Conservation (phyloP, 2,329 filamentous ascomycete species). For the Colletotrichum eremochloae region DNA sequence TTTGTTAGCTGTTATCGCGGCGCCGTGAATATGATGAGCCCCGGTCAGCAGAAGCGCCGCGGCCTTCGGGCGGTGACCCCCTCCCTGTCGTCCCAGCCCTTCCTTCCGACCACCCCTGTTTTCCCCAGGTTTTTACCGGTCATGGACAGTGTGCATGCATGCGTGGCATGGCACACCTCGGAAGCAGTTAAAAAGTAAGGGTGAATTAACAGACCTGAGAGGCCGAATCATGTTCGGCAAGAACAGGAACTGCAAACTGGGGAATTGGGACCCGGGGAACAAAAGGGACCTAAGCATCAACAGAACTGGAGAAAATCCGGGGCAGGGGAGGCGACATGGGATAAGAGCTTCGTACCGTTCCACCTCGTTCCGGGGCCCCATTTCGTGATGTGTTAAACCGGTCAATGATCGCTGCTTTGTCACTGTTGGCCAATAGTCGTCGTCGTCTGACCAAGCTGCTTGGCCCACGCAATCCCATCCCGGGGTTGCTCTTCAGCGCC, state of each 20-base stretch:
- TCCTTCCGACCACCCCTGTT: constrained; percentile 11
- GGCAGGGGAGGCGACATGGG: constrained; percentile 14
- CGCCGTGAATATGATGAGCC: constrained; percentile 1
- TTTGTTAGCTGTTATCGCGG: neutral
- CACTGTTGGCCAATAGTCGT: constrained; percentile 29
- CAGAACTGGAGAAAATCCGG: constrained; percentile 27
- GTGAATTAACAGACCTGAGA: neutral
- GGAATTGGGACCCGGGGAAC: neutral
- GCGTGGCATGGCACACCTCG: neutral
- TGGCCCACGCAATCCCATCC: constrained; percentile 41
- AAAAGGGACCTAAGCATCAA: constrained; percentile 15
- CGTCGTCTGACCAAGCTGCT: constrained; percentile 39
- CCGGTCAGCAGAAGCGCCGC: neutral
- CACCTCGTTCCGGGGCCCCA: constrained; percentile 32
- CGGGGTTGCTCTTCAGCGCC: constrained; percentile 14
- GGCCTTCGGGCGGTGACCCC: neutral
- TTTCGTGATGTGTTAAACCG: constrained; percentile 33
- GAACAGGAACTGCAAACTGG: constrained; percentile 27
- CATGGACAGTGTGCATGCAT: neutral
- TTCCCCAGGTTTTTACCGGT: constrained; percentile 37
- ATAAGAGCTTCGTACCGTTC: constrained; percentile 13
- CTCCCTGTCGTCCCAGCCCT: neutral
- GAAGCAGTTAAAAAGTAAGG: neutral
- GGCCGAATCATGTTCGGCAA: constrained; percentile 28
- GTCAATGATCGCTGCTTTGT: constrained; percentile 34